Conservation (phyloP, 129 eudicot genomes). For the Flaveria robusta region DNA sequence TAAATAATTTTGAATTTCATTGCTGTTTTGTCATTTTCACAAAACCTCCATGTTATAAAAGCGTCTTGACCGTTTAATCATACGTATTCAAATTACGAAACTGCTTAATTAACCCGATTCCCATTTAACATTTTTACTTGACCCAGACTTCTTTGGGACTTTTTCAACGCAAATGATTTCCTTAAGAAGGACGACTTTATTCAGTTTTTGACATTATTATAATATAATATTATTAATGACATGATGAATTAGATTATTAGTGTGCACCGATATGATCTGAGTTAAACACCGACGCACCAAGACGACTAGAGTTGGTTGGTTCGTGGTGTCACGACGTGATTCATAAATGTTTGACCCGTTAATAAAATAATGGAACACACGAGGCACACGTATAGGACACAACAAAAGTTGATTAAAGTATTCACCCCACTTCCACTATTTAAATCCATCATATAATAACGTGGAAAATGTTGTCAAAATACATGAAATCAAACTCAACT, state of each 20-base stretch:
- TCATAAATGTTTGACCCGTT: constrained; percentile 11
- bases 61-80: neutral
- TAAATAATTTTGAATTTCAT: neutral
- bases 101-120: neutral
- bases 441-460: constrained; percentile 14
- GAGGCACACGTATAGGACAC: constrained; percentile 36
- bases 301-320: neutral
- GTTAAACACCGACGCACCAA: constrained; percentile 22
- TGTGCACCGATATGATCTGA: neutral
- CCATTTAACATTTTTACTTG: neutral
- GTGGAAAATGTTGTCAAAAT: constrained; percentile 31
- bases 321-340: neutral
- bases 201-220: neutral
- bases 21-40: neutral
- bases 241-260: no score
- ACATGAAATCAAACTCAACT: neutral
- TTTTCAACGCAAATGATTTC: neutral
- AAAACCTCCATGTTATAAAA: neutral
- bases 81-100: neutral
- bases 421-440: constrained; percentile 22
- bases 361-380: constrained; percentile 22
- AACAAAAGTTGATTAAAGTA: constrained; percentile 4
- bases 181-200: neutral
- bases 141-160: neutral
- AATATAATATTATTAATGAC: neutral